Percentiles rank a stretch among this genome's conserved stretches.
These are phyloP conservation scores for Ophidiomyces ophidiicola DNA, from an alignment of 2,329 filamentous ascomycete genomes.

Conservation along the genomic window DNA sequence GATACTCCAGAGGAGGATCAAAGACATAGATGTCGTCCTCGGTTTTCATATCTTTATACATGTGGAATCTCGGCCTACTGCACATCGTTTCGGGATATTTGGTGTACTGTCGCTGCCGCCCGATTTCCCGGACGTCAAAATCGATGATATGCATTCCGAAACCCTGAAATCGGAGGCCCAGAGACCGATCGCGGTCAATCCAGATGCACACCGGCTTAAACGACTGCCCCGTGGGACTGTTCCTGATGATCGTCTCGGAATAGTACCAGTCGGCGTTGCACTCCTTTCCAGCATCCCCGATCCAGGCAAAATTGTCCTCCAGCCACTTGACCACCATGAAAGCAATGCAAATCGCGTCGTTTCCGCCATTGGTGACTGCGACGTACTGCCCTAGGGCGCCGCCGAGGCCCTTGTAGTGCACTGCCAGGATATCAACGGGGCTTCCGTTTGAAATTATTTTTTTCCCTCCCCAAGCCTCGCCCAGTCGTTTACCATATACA, in stretches of 20 bases:
- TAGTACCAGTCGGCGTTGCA: constrained; percentile 19
- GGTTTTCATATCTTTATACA: constrained; percentile 15
- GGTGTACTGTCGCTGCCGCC: neutral
- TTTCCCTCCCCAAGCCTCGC: neutral
- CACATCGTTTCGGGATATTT: constrained; percentile 4
- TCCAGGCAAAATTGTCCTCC: constrained; percentile 9
- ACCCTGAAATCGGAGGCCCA: neutral
- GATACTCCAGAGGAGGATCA: constrained; percentile 20
- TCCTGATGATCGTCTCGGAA: constrained; percentile 15
- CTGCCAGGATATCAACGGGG: neutral
- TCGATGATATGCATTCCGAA: constrained; percentile 4
- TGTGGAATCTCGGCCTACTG: constrained; percentile 5
- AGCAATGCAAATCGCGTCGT: constrained; percentile 5
- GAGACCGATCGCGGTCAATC: constrained; percentile 15
- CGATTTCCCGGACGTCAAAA: neutral
- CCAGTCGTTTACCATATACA: neutral
- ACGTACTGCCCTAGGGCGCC: neutral
- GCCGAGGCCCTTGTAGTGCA: neutral
- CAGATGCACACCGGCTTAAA: constrained; percentile 17
- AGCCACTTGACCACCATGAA: neutral
- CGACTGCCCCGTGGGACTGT: neutral
- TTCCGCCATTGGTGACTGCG: constrained; percentile 2
- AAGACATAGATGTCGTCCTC: constrained; percentile 20
- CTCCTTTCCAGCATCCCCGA: constrained; percentile 17
- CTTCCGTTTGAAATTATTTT: constrained; percentile 1